A percentile compares a stretch with the other conserved stretches of the same genome.
phyloP scores from a whole-genome alignment of 139 green algal genomes.

The Volvox africanus region DNA sequence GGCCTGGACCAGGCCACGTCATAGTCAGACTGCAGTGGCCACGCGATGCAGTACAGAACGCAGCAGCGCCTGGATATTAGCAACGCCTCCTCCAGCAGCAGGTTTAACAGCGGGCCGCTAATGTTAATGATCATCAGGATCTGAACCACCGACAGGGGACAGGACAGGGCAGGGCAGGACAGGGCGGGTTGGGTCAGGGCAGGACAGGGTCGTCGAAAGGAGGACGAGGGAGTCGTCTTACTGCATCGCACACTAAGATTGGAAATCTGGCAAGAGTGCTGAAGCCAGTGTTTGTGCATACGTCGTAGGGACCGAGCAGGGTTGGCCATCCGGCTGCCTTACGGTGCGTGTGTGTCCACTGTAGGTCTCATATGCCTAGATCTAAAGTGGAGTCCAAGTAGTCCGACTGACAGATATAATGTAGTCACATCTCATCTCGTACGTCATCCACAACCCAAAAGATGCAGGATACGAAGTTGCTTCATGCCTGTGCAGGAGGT shows the following conservation, averaged over 20 bases:
- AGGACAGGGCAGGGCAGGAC: neutral
- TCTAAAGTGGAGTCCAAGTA: no score
- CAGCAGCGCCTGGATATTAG: constrained; percentile 34
- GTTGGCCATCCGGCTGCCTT: no score
- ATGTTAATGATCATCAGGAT: constrained; percentile 44
- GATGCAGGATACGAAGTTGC: no score
- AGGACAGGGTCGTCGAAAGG: neutral
- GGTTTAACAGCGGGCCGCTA: constrained; percentile 29
- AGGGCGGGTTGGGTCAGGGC: neutral
- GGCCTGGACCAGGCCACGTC: constrained; percentile 51
- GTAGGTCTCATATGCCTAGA: no score
- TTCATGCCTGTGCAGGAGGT: no score
- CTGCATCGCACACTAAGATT: neutral
- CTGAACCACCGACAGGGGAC: neutral
- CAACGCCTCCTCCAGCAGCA: neutral
- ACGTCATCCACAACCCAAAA: no score
- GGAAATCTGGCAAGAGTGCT: no score
- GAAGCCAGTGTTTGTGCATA: no score
- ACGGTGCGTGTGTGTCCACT: no score
- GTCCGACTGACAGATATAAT: no score
- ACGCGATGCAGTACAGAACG: constrained; percentile 37
- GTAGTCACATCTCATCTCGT: no score
- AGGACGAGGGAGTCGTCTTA: neutral
- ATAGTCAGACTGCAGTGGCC: constrained; percentile 54
- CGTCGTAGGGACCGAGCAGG: no score